Conservation (phyloP, 1,139 yeast species). For the Candida dubliniensis region DNA sequence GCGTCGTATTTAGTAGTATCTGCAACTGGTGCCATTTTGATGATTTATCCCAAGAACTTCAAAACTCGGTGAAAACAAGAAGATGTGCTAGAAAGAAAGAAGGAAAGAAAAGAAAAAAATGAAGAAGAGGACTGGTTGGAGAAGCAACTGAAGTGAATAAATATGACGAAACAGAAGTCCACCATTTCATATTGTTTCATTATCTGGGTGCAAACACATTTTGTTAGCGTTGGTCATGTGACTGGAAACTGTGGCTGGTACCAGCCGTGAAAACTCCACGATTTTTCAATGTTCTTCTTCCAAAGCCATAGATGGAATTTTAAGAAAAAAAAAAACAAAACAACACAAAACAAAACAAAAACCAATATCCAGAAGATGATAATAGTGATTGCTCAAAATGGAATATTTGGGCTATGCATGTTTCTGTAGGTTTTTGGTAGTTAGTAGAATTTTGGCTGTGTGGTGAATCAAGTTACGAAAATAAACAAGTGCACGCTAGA, state of each 20-base stretch:
- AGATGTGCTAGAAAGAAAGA: background rate
- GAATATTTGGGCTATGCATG: no score
- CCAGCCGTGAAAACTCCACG: background rate
- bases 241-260: background rate
- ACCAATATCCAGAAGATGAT: background rate
- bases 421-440: no score
- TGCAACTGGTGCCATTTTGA: slow-evolving; percentile 16
- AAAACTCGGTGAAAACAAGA: background rate
- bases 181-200: no score
- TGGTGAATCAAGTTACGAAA: background rate
- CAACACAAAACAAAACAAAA: background rate
- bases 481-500: background rate
- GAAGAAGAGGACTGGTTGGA: background rate
- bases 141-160: no score
- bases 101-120: background rate
- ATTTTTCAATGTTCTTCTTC: no score
- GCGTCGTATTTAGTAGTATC: slow-evolving; percentile 24
- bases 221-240: background rate
- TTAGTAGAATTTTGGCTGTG: background rate
- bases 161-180: no score
- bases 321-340: background rate
- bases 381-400: background rate
- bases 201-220: background rate
- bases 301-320: no score
- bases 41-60: background rate